Evolutionary conservation across 2,329 filamentous ascomycete genomes (phyloP).

Genomic region (Epichloe bromicola): DNA sequence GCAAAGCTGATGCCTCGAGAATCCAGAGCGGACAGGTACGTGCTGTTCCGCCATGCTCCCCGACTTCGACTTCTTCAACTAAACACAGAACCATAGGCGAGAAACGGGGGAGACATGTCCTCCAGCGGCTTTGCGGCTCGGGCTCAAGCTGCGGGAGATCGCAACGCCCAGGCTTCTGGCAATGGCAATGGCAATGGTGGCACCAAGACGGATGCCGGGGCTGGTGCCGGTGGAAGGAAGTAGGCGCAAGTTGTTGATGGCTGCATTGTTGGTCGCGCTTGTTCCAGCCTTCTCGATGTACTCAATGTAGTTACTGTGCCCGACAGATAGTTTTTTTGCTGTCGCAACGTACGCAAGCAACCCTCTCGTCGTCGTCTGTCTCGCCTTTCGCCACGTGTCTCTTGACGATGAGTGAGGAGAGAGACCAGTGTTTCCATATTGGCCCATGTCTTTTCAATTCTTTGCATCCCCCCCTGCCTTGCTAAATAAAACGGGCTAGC

Average conservation of each 20-base stretch:
- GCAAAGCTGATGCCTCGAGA: not conserved
- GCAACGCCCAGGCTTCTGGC: not conserved
- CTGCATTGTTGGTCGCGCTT: too few relatives aligned
- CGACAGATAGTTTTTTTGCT: conserved; percentile 11
- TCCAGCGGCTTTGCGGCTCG: not conserved
- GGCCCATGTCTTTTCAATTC: too few relatives aligned
- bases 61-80: too few relatives aligned
- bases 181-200: too few relatives aligned
- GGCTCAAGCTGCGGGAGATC: not conserved
- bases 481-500: too few relatives aligned
- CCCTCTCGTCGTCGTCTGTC: conserved; percentile 13
- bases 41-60: not conserved
- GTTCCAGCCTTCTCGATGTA: too few relatives aligned
- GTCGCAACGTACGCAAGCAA: conserved; percentile 17
- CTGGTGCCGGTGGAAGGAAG: too few relatives aligned
- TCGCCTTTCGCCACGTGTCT: conserved; percentile 12
- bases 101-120: not conserved
- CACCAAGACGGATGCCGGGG: too few relatives aligned
- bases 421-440: not conserved
- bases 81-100: not conserved
- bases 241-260: too few relatives aligned
- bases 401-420: conserved; percentile 16
- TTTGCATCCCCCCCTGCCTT: too few relatives aligned
- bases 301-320: too few relatives aligned
- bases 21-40: not conserved